Percentiles rank a stretch among this genome's conserved stretches.
Evolutionary conservation across 192 early-diverging fungal genomes (phyloP).

Genomic region (Allomyces javanicus): DNA sequence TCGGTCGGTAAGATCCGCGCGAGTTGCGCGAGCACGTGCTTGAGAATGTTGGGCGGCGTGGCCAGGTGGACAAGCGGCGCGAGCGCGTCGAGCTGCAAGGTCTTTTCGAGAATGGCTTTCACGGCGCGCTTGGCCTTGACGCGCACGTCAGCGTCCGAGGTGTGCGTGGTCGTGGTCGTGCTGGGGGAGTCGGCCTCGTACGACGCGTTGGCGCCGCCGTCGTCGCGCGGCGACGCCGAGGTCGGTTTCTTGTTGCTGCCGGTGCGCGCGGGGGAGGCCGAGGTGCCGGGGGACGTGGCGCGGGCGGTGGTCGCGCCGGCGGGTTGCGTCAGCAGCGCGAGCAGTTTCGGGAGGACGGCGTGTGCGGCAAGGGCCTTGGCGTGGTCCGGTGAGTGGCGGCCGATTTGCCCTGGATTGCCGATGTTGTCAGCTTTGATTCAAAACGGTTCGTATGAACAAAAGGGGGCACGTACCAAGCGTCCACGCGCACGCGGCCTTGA

Average conservation of each 20-base stretch:
- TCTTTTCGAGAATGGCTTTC: constrained; percentile 32
- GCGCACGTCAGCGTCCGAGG: constrained; percentile 21
- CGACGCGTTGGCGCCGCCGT: constrained; percentile 1
- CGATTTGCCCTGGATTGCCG: constrained; percentile 22
- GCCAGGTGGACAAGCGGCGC: constrained; percentile 26
- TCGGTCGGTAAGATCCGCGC: constrained; percentile 37
- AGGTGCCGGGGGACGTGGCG: background rate
- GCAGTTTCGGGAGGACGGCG: constrained; percentile 29
- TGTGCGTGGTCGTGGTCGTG: background rate
- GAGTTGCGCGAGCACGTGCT: constrained; percentile 36
- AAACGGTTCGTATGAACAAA: background rate
- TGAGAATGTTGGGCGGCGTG: constrained; percentile 31
- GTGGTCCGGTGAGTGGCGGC: constrained; percentile 37
- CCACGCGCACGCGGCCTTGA: constrained; percentile 17
- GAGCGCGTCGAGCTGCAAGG: constrained; percentile 23
- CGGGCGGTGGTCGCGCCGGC: background rate
- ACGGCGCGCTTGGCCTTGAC: constrained; percentile 33
- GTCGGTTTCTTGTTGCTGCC: background rate
- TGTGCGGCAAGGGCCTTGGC: constrained; percentile 33
- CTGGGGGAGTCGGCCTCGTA: constrained; percentile 8
- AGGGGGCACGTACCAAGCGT: background rate
- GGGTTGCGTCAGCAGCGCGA: constrained; percentile 17
- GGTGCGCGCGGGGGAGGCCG: background rate
- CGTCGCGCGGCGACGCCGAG: background rate
- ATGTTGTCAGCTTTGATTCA: background rate